Base-by-base conservation (phyloP, 2,329 filamentous ascomycete genomes). In the Verticillium dahliae region DNA sequence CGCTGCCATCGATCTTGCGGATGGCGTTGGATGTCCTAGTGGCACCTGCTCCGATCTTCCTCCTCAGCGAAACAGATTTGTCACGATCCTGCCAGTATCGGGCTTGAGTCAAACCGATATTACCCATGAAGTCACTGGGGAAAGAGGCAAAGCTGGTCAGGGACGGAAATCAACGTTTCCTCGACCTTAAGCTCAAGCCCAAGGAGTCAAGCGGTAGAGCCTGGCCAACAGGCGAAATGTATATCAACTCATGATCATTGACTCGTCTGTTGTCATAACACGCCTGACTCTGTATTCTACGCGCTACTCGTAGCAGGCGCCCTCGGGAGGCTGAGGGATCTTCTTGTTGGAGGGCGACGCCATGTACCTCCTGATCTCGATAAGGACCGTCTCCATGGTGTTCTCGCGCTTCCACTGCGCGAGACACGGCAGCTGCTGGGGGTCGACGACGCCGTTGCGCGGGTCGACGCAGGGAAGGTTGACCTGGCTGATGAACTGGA, bases 381-480 rank as follows among this genome's bases (percentile, higher is more conserved):
- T 91, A 67, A 97, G 79, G 60, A 96, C 88, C 1, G 91, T 96
- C 80, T 98, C 94, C 91, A 97, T 96, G 38, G 92, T 96, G 73
- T 92, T 95, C 56, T 96, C 90, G 63, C 92, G 84, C 80, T 91
- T 95, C 95, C 95, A 99, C 75, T 91, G 88, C 61, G 88, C 85
- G 55, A 99, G 83, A 70, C 93, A 96, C 15, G 90, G 90, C 38
- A 99, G 82, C 72, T 93, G 91, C 63, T 83, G 83, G 18, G 90
- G 88, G 72, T 98, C 92, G 68, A 98, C 92, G 81, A 91, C 72
- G 71, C 95, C 95, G 66, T 90, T 90, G 68, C 81, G 85, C 65
- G 84, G 81, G 76, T 94, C 90, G 59, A 99, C 95, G 71, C 94
- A 96, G 33, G 95, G 95, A n/a, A 98, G 85, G 79, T 98, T 97